A percentile compares a stretch with the other conserved stretches of the same genome.
phyloP scores from a whole-genome alignment of 371 early-diverging fungal genomes.

The Smittium mucronatum region DNA sequence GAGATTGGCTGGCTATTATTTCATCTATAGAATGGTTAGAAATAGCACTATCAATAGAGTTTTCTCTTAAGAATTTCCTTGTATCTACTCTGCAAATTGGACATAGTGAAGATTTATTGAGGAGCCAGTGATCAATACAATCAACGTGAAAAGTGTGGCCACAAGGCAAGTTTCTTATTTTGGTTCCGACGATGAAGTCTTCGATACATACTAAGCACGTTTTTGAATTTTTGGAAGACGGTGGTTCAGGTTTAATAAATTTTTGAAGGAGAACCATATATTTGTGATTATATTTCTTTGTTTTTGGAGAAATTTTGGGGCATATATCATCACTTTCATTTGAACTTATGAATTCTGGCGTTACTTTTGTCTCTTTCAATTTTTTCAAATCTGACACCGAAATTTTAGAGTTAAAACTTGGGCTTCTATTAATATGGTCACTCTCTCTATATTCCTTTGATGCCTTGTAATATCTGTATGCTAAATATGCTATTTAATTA shows the following conservation, averaged over 20 bases:
- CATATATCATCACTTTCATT: not conserved
- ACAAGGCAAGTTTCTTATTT: slow-evolving; percentile 33
- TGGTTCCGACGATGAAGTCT: slow-evolving; percentile 28
- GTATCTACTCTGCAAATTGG: slow-evolving; percentile 35
- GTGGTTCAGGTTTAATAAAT: not conserved
- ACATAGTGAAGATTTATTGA: slow-evolving; percentile 29
- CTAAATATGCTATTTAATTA: not conserved
- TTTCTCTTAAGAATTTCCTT: slow-evolving; percentile 11
- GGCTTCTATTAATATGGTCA: not conserved
- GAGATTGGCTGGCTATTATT: no score
- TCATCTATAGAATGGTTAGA: no score
- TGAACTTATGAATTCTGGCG: not conserved
- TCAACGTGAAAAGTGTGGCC: slow-evolving; percentile 34
- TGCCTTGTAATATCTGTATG: not conserved
- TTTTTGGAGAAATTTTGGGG: not conserved
- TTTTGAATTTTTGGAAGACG: not conserved
- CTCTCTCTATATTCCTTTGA: not conserved
- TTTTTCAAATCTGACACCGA: not conserved
- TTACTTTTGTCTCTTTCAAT: not conserved
- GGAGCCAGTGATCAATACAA: slow-evolving; percentile 35
- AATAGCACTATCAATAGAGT: not conserved
- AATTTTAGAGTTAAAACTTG: not conserved
- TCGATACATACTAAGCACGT: slow-evolving; percentile 31
- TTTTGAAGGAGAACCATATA: not conserved
- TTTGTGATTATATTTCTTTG: not conserved